phyloP scores from a whole-genome alignment of 805 yeast species.

The Spathaspora arborariae region DNA sequence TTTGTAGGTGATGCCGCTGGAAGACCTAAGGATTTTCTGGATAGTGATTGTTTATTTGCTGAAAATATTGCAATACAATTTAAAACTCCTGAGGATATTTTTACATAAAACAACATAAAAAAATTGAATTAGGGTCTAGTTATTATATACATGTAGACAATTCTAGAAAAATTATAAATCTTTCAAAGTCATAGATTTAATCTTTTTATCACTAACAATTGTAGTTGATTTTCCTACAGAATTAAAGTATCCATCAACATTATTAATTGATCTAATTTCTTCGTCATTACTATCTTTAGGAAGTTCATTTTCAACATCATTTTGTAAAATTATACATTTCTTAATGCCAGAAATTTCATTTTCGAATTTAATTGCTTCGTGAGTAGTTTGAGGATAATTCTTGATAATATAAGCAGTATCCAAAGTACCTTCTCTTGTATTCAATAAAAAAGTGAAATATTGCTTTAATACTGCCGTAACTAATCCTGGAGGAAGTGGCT shows the following conservation, averaged over 20 bases:
- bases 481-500: conserved; percentile 41
- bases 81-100: conserved; percentile 68
- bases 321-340: conserved; percentile 33
- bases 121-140: neutral
- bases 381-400: conserved; percentile 58
- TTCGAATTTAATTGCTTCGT: conserved; percentile 70
- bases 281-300: conserved; percentile 15
- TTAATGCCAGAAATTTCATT: conserved; percentile 56
- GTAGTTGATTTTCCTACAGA: conserved; percentile 52
- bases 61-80: conserved; percentile 49
- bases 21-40: conserved; percentile 70
- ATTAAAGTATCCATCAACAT: conserved; percentile 59
- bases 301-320: conserved; percentile 24
- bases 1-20: conserved; percentile 99
- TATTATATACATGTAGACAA: conserved; percentile 2
- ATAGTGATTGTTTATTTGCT: conserved; percentile 74
- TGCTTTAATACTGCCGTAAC: conserved; percentile 47
- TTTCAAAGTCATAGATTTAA: conserved; percentile 18
- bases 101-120: conserved; percentile 20
- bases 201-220: conserved; percentile 15
- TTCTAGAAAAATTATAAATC: conserved; percentile 11
- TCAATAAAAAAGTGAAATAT: conserved; percentile 30
- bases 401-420: conserved; percentile 48
- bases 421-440: conserved; percentile 34
- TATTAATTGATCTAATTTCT: conserved; percentile 28